Conservation (phyloP, 2,329 filamentous ascomycete genomes). For the Aulographum hederae region DNA sequence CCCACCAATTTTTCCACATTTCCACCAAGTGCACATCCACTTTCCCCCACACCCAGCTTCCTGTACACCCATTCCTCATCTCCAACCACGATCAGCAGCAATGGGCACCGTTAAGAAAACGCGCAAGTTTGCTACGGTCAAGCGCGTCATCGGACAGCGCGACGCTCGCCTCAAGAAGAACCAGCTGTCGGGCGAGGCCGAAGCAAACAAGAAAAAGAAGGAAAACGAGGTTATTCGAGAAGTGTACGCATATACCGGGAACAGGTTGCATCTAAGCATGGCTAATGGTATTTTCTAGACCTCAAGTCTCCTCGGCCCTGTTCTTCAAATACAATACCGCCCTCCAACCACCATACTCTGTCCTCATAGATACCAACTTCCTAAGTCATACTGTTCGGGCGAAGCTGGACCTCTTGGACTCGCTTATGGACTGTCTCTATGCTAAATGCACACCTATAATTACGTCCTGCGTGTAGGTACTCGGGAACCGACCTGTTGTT, state of each 20-base stretch:
- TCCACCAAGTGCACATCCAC: too few relatives aligned
- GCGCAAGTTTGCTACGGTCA: conserved; percentile 75
- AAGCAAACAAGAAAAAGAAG: conserved; percentile 37
- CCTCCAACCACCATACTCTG: conserved; percentile 63
- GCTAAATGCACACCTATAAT: conserved; percentile 83
- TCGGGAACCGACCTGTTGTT: too few relatives aligned
- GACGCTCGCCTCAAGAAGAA: conserved; percentile 76
- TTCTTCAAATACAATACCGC: conserved; percentile 54
- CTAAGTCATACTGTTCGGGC: conserved; percentile 77
- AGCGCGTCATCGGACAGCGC: conserved; percentile 64
- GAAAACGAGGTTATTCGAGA: conserved; percentile 51
- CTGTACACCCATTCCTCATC: too few relatives aligned
- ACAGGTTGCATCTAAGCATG: too few relatives aligned
- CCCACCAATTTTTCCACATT: too few relatives aligned
- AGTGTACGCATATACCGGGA: conserved; percentile 40
- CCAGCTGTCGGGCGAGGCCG: conserved; percentile 39
- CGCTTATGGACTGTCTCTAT: conserved; percentile 87
- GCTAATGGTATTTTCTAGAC: too few relatives aligned
- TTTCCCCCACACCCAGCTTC: too few relatives aligned
- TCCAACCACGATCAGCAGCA: too few relatives aligned
- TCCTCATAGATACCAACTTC: conserved; percentile 81
- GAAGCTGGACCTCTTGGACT: conserved; percentile 73
- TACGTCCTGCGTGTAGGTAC: conserved; percentile 66
- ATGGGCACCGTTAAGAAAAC: conserved; percentile 88
- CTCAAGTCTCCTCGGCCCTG: conserved; percentile 52